Base-by-base conservation (phyloP, 2,329 filamentous ascomycete species). In the Cladophialophora bantiana region DNA sequence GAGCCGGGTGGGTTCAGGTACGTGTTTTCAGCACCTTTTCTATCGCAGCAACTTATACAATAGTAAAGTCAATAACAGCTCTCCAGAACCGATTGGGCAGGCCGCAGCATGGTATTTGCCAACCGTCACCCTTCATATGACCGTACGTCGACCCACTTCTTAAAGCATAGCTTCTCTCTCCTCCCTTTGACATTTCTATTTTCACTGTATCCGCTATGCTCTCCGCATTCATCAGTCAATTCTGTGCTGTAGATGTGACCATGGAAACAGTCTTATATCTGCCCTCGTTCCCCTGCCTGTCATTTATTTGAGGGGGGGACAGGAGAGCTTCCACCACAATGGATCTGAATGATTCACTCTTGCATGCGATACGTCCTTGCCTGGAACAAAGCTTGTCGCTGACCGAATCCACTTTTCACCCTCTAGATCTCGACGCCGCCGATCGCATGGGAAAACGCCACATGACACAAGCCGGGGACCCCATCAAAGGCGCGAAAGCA, bases 1-100 rank as follows among this genome's bases (percentile, higher is more conserved):
- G 73, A 73, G 7, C 74, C 74, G 2, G 72, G 73, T n/a, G 74
- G 72, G 13, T 73, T 71, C 36, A 68, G 38, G 62, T 73, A 66
- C 50, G 67, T 61, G 7, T 26, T 3, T 26, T 26, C 26, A 26
- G 3, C 26, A 26, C 26, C 26, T 26, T 3, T 26, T 26, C 26
- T 26, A 3, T 2, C 26, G 26, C 26, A n/a, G 10, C 13, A 18
- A 6, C n/a, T 2, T 18, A 40, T 59, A 20, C 53, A 32, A 31
- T 32, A 1, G 58, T 26, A 2, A 26, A 26, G 26, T 26, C 13
- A 7, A 32, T 55, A 26, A 54, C 48, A n/a, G 26, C 50, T 10
- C 20, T 45, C 7, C 58, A 67, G 70, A 55, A 72, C 71, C 26
- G 71, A 72, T 35, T 71, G 71, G 69, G 66, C 69, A 9, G 69